phyloP scores from a whole-genome alignment of 768 basidiomycete genomes.

The Erythrobasidium yunnanense region DNA sequence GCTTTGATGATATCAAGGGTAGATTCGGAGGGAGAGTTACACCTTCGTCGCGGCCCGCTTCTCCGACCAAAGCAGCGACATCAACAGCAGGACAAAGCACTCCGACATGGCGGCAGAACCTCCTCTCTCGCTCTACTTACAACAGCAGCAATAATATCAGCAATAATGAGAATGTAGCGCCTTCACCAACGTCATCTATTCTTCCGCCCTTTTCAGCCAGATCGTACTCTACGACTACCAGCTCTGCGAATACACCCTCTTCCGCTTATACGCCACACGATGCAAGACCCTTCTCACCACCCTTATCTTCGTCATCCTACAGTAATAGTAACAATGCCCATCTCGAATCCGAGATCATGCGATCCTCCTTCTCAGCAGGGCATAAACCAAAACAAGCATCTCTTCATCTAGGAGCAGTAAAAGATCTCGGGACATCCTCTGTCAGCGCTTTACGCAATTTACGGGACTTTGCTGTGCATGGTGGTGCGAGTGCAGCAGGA shows the following conservation, averaged over 20 bases:
- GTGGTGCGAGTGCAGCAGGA: not conserved
- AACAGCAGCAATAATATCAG: not conserved
- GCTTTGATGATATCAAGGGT: constrained; percentile 22
- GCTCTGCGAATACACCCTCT: not conserved
- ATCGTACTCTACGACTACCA: not conserved
- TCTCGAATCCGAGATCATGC: constrained; percentile 16
- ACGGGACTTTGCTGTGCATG: constrained; percentile 16
- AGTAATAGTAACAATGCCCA: not conserved
- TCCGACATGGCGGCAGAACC: not conserved
- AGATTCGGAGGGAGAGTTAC: constrained; percentile 13
- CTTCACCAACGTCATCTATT: not conserved
- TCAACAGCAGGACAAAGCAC: not conserved
- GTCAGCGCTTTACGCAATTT: constrained; percentile 12
- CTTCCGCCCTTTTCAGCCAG: no score
- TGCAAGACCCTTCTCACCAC: not conserved
- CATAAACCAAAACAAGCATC: not conserved
- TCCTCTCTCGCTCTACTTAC: not conserved
- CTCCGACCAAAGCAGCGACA: not conserved
- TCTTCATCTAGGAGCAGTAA: constrained; percentile 11
- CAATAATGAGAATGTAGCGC: not conserved
- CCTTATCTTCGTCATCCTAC: not conserved
- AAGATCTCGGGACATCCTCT: constrained; percentile 9
- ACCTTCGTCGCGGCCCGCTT: not conserved
- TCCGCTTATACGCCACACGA: not conserved
- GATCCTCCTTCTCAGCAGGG: not conserved